Evolutionary conservation across 441 rosid species (phyloP), one percentile per base, ranked within the genome.

Genomic region (Daphne laureola): DNA sequence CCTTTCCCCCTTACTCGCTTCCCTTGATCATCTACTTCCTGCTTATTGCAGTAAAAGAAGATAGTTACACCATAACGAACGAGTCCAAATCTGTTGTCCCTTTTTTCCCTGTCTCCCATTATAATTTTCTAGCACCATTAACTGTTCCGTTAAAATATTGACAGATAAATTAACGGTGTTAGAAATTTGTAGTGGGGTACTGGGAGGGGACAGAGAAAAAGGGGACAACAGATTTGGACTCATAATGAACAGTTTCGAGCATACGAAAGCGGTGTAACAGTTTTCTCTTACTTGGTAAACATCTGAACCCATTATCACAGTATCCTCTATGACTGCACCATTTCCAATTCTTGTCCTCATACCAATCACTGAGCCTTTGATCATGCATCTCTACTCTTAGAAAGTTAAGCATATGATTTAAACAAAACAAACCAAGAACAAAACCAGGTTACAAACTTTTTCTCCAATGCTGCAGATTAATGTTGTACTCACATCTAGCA

Each of bases 251-350:
- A 31, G 11, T 5, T 5, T 31, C 4, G 11, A 31, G 38, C 38
- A 31, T 4, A 31, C 11, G 4, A 7, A 31, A 11, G 38, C 7
- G 38, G 4, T 9, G 9, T 31, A 31, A 9, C 1, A 11, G 9
- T 31, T 31, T 55, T 23, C 14, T 41, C 75, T 68, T 69, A 85
- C 98, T 78, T 82, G 78, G 65, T 90, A 83, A 11, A 75, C 27
- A 63, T 90, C 90, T 38, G 87, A 77, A 43, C 98, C 95, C 74
- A 87, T 57, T 67, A 90, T 87, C 43, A 87, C 63, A 0, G 95
- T 80, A 64, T 90, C 92, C 64, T 85, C 92, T 50, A 90, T 55
- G 0, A 68, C 42, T 1, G 81, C 94, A 4, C 82, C 73, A 43
- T 81, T 84, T 54, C 71, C 80, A 23, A 87, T 69, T 66, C 73